Evolutionary conservation across 805 yeast genomes (phyloP).

Genomic region (Yarrowia divulgata): DNA sequence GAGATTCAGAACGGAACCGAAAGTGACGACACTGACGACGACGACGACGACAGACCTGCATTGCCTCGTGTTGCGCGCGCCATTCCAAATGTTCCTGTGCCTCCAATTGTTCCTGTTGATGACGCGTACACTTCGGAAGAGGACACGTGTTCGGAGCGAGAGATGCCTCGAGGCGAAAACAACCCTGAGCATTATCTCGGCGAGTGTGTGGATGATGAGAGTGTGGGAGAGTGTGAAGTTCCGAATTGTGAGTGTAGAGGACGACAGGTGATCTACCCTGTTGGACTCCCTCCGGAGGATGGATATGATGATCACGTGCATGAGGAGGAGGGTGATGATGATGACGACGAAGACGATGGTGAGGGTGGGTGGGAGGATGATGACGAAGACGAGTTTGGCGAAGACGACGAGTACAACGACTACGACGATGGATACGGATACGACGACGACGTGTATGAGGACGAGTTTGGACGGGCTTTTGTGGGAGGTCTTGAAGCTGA

Average conservation of each 20-base stretch:
- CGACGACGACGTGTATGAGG: conserved; percentile 1
- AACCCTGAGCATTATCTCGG: not conserved
- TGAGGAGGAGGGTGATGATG: not conserved
- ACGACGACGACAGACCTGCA: too few species aligned
- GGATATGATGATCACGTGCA: not conserved
- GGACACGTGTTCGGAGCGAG: not conserved
- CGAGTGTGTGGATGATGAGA: conserved; percentile 12
- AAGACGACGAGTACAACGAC: not conserved
- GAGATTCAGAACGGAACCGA: conserved; percentile 13
- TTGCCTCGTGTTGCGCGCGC: too few species aligned
- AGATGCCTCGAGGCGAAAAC: not conserved
- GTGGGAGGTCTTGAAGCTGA: not conserved
- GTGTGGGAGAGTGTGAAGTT: not conserved
- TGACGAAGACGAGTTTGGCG: not conserved
- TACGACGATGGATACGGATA: conserved; percentile 4
- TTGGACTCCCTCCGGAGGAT: not conserved
- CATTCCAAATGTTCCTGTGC: not conserved
- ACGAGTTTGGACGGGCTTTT: conserved; percentile 2
- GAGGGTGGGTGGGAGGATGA: not conserved
- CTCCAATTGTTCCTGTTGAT: not conserved
- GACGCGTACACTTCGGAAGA: conserved; percentile 12
- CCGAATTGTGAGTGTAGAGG: not conserved
- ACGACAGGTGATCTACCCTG: not conserved
- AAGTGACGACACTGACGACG: conserved; percentile 7
- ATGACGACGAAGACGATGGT: not conserved